Conservation (phyloP, 2,329 filamentous ascomycete species). For the Rutstroemia sydowiana region DNA sequence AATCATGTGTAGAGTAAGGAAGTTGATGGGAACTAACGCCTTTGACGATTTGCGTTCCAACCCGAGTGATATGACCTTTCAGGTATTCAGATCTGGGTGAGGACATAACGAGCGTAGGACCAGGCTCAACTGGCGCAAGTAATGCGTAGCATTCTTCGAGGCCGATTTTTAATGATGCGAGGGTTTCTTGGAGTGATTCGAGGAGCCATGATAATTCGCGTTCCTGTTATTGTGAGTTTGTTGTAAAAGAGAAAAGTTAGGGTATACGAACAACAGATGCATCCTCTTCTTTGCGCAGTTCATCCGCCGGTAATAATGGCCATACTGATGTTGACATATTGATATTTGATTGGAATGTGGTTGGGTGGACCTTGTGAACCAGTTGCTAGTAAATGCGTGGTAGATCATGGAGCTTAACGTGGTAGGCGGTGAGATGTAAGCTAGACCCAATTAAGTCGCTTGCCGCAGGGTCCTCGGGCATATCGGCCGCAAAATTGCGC, state of each 20-base stretch:
- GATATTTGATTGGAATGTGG: neutral
- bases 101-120: slow-evolving; percentile 82
- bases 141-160: slow-evolving; percentile 66
- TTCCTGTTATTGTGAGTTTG: slow-evolving; percentile 16
- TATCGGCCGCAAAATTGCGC: neutral
- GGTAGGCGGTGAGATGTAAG: slow-evolving; percentile 5
- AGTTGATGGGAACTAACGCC: slow-evolving; percentile 49
- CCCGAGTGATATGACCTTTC: slow-evolving; percentile 85
- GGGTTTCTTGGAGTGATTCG: slow-evolving; percentile 30
- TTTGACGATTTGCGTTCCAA: slow-evolving; percentile 86
- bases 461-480: neutral
- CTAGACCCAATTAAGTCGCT: neutral
- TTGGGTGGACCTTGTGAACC: neutral
- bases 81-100: slow-evolving; percentile 81
- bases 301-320: slow-evolving; percentile 22
- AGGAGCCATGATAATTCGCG: slow-evolving; percentile 31
- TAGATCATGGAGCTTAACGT: neutral
- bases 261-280: slow-evolving; percentile 23
- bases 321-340: slow-evolving; percentile 23
- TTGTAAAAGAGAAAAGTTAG: neutral
- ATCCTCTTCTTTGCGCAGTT: slow-evolving; percentile 26
- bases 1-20: neutral
- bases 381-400: neutral
- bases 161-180: slow-evolving; percentile 24
- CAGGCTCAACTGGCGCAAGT: slow-evolving; percentile 75